Evolutionary conservation across 306 rosid species (phyloP), one percentile per base, ranked within the genome.

Genomic region (Canavalia ensiformis): DNA sequence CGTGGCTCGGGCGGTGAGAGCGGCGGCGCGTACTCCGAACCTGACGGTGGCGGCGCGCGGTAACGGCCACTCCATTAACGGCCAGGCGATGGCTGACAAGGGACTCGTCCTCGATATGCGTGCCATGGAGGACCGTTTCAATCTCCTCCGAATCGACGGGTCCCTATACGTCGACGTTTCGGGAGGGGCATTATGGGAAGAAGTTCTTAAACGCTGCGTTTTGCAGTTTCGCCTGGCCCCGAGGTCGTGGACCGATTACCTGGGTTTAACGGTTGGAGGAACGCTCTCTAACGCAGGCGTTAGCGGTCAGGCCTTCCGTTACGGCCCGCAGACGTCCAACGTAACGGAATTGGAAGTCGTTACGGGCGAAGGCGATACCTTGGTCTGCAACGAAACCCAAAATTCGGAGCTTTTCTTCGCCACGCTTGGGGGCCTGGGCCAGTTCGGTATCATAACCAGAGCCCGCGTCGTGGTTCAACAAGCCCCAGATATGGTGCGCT

Each of bases 171-270:
- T 87, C 8, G 98, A 93, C 83, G 97, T 96, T 57, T 75, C 97
- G 0, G 99, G 97, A 79, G 99, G 99, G 90, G 98, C 94, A 90
- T 90, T 96, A 87, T 96, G 99, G 99, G 99, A 94, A 87, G 95
- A 96, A 13, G 91, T 93, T 7, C 67, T 96, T 30, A 79, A 84
- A 83, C 85, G 92, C 74, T 91, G 97, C 90, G 90, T 92, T 76
- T 69, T 4, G 45, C 52, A 6, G 33, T 81, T 42, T 42, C 69
- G 91, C 5, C 58, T 93, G 1, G 90, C 98, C 8, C 99, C 99
- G 2, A 78, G 98, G 82, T 96, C 99, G 1, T 96, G 98, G 98
- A 93, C 99, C 0, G 99, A 96, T 86, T 96, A 93, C 52, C 88
- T 96, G 18, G 82, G 94, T 10, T 78, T 96, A 42, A 96, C 97